Percentiles rank a stretch among this genome's conserved stretches.
phyloP scores from a whole-genome alignment of 306 rosid species.

The Ziziphus jujuba region DNA sequence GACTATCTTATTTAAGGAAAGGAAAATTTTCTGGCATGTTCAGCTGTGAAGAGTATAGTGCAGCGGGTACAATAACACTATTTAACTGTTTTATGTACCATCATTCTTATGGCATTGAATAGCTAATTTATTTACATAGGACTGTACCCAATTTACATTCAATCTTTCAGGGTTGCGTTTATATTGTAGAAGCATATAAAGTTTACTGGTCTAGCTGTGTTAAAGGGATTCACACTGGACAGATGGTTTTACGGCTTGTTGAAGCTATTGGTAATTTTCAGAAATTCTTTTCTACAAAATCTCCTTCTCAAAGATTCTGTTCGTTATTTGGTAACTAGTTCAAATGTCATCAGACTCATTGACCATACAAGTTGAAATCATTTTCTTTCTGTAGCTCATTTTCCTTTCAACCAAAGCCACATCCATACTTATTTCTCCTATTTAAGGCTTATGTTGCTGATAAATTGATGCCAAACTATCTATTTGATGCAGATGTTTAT shows the following conservation, averaged over 20 bases:
- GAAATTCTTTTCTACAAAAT: slow-evolving; percentile 8
- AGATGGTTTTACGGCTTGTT: slow-evolving; percentile 83
- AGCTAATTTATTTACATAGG: not conserved
- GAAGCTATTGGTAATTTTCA: slow-evolving; percentile 84
- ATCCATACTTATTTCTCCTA: not conserved
- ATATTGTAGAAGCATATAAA: slow-evolving; percentile 80
- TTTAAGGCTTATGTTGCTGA: slow-evolving; percentile 6
- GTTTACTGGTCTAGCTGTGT: slow-evolving; percentile 90
- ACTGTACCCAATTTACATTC: slow-evolving; percentile 22
- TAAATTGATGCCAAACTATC: slow-evolving; percentile 14
- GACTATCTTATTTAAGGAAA: not conserved
- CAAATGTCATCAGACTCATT: not conserved
- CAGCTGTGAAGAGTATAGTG: not conserved
- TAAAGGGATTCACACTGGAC: slow-evolving; percentile 86
- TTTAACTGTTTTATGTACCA: not conserved
- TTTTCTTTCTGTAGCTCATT: slow-evolving; percentile 11
- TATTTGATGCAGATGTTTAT: slow-evolving; percentile 79
- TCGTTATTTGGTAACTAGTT: not conserved
- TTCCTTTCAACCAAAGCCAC: slow-evolving; percentile 1
- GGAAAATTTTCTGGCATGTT: not conserved
- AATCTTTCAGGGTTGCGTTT: slow-evolving; percentile 72
- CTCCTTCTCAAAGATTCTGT: not conserved
- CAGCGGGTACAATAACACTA: not conserved
- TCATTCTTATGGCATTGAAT: not conserved
- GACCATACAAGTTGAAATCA: slow-evolving; percentile 5